Evolutionary conservation across 257 asterid species (phyloP), one percentile per base, ranked within the genome.

Genomic region (Dorcoceras hygrometricum): DNA sequence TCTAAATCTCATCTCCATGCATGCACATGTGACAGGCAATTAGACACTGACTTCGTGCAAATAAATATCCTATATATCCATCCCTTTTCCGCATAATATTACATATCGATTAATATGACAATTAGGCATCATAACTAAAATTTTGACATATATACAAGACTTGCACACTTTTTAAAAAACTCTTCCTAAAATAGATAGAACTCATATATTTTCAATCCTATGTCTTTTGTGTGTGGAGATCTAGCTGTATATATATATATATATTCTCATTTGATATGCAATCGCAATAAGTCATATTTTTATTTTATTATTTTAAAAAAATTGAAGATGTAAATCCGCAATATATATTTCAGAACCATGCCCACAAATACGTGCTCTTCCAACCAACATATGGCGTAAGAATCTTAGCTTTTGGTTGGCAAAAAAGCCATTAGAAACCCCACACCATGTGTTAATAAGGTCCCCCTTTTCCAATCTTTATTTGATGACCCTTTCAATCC

Each of bases 401-500:
- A 82, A 91, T 89, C 89, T 82, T 75, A 82, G 79, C 88, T 78
- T 82, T 85, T 73, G 77, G 79, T 73, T 83, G 96, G 87, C 88
- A 81, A 63, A 73, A 73, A 39, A 62, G 54, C 54, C 54, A 27
- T 39, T 63, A 51, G 71, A 53, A 73, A 69, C 86, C 86, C 92
- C 94, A 80, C 92, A 83, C 96, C 96, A 91, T 91, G 98, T 91
- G 96, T 89, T 27, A 62, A 62, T 67, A 82, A 81, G 92, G 95
- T 87, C 89, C 98, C 96, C 94, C 90, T 77, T 75, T 79, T 27
- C 63, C 63, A 70, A 71, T 77, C 63, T 22, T 75, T 73, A 78
- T 78, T 77, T 76, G 82, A 77, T 79, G 90, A 79, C 54, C 77
- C 66, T 75, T 65, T 48, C 73, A 46, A 73, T 69, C 70, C 71